These are phyloP conservation scores for Aspergillus latus DNA, from an alignment of 2,329 filamentous ascomycete species.

Conservation along the genomic window DNA sequence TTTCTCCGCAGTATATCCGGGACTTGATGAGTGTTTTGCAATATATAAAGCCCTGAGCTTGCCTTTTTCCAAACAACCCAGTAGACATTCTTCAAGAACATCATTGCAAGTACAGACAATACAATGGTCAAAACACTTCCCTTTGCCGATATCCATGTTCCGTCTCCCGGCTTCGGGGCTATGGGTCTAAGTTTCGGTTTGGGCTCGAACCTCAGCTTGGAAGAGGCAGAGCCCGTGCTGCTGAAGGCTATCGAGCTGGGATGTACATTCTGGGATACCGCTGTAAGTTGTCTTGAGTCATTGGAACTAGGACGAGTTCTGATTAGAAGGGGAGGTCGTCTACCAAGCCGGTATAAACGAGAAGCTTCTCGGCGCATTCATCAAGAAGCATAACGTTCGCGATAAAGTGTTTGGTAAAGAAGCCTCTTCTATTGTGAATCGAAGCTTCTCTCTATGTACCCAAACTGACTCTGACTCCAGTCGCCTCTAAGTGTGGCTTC, in stretches of 20 bases:
- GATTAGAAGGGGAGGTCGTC: constrained; percentile 35
- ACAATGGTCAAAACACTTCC: constrained; percentile 45
- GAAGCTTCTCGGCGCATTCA: constrained; percentile 53
- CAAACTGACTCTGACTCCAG: constrained; percentile 24
- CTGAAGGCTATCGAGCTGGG: constrained; percentile 51
- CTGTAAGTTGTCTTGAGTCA: constrained; percentile 30
- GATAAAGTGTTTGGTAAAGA: constrained; percentile 41
- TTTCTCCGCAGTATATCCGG: constrained; percentile 1
- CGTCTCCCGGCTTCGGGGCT: constrained; percentile 50
- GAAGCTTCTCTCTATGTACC: neutral
- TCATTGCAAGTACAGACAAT: neutral
- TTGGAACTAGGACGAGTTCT: too few relatives aligned
- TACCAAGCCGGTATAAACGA: constrained; percentile 52
- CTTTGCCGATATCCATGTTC: constrained; percentile 42
- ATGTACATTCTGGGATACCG: constrained; percentile 50
- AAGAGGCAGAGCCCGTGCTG: constrained; percentile 52
- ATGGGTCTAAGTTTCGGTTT: constrained; percentile 51
- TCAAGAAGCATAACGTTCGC: constrained; percentile 51
- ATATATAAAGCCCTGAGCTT: neutral
- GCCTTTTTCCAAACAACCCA: neutral
- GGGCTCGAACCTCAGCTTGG: constrained; percentile 44
- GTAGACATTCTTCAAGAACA: neutral
- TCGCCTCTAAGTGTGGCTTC: constrained; percentile 53
- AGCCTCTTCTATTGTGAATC: neutral
- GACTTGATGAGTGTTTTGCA: neutral